These are phyloP conservation scores for Encephalitozoon intestinalis DNA, from an alignment of 371 early-diverging fungal genomes.

Conservation along the genomic window DNA sequence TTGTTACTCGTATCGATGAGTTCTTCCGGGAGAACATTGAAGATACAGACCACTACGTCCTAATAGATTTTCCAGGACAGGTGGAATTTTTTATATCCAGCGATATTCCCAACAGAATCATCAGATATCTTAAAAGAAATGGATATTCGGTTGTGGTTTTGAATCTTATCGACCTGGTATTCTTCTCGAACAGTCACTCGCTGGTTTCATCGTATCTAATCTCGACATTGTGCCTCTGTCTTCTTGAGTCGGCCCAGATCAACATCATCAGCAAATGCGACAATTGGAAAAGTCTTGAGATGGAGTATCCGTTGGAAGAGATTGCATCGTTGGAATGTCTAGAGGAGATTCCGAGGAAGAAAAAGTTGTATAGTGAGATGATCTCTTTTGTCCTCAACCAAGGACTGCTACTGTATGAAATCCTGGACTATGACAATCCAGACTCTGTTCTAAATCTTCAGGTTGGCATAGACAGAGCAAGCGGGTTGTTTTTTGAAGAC, in stretches of 20 bases:
- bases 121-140: constrained; percentile 13
- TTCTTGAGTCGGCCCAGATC: constrained; percentile 34
- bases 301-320: not conserved
- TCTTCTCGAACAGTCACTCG: constrained; percentile 12
- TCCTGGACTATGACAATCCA: constrained; percentile 40
- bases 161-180: constrained; percentile 34
- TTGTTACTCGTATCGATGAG: constrained; percentile 5
- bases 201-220: constrained; percentile 41
- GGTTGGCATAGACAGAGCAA: constrained; percentile 30
- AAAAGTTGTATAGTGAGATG: not conserved
- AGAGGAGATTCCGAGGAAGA: not conserved
- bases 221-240: constrained; percentile 9
- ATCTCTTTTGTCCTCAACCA: constrained; percentile 12
- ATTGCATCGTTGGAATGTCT: not conserved
- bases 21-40: constrained; percentile 23
- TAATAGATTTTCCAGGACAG: constrained; percentile 51
- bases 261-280: constrained; percentile 45
- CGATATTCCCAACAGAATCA: not conserved
- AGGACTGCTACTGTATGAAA: constrained; percentile 17
- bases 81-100: constrained; percentile 38
- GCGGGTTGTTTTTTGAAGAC: constrained; percentile 34
- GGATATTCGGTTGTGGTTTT: constrained; percentile 25
- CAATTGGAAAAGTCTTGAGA: constrained; percentile 6
- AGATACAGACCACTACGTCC: constrained; percentile 17
- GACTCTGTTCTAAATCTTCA: constrained; percentile 26